A percentile compares a stretch with the other conserved stretches of the same genome.
Conservation (phyloP, 495 filamentous ascomycete species). For the Tuber indicum region DNA sequence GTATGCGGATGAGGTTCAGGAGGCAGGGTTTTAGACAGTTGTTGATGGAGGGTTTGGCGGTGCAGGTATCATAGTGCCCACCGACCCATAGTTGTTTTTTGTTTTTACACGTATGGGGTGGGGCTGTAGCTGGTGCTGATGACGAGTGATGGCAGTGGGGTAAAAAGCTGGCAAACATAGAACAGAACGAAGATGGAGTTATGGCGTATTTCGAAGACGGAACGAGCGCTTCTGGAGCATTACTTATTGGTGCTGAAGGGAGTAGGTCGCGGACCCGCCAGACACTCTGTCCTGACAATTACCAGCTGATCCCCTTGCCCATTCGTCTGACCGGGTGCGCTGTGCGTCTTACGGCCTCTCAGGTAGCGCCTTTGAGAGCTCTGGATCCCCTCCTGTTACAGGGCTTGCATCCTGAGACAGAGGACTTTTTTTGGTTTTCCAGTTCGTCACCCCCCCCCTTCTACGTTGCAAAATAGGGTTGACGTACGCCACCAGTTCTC, state of each 20-base stretch:
- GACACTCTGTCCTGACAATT: conserved; percentile 41
- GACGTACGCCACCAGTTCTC: conserved; percentile 41
- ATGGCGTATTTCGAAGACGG: conserved; percentile 52
- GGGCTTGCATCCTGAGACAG: conserved; percentile 52
- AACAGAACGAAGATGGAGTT: conserved; percentile 43
- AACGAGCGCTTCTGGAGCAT: conserved; percentile 45
- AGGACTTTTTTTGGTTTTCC: conserved; percentile 54
- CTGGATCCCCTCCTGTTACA: conserved; percentile 60
- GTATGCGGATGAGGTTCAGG: conserved; percentile 49
- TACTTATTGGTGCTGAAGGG: conserved; percentile 57
- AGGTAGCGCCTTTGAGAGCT: conserved; percentile 45
- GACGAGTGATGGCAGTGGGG: conserved; percentile 41
- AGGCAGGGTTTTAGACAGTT: conserved; percentile 48
- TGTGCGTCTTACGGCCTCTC: conserved; percentile 44
- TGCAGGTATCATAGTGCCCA: conserved; percentile 40
- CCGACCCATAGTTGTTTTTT: neutral
- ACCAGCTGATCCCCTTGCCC: conserved; percentile 47
- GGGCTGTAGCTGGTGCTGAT: neutral
- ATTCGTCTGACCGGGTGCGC: conserved; percentile 50
- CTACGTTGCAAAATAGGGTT: neutral
- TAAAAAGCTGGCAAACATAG: conserved; percentile 46
- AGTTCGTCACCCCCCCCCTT: conserved; percentile 19
- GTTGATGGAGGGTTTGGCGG: conserved; percentile 48
- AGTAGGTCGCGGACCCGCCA: conserved; percentile 45
- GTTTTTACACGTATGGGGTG: neutral